Evolutionary conservation across 2,329 filamentous ascomycete species (phyloP).

Genomic region (Aspergillus arachidicola): DNA sequence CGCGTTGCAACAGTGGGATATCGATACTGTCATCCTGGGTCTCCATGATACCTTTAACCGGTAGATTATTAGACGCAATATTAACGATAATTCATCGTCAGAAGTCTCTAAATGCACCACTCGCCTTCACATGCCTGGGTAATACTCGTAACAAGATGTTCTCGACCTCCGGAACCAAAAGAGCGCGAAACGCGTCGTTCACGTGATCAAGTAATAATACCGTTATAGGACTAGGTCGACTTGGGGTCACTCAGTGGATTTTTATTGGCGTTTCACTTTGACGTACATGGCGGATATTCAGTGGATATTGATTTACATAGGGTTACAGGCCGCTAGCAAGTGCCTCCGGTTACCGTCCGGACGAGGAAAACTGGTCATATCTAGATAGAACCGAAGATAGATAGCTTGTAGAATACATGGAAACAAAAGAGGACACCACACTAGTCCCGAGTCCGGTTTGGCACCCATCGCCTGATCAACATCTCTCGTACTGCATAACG

Average conservation of each 20-base stretch:
- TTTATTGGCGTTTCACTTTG: not conserved
- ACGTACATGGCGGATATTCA: not conserved
- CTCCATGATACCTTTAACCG: slow-evolving; percentile 32
- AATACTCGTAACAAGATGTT: not conserved
- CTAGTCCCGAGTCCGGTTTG: slow-evolving; percentile 72
- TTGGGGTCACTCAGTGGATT: not conserved
- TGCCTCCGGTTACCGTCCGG: not conserved
- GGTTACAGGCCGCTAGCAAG: slow-evolving; percentile 12
- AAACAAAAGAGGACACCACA: not conserved
- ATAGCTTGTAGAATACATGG: not conserved
- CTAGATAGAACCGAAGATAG: not conserved
- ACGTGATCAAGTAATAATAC: slow-evolving; percentile 37
- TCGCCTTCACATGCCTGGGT: not conserved
- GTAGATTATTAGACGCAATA: not conserved
- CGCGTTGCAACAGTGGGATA: slow-evolving; percentile 42
- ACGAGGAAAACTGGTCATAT: not conserved
- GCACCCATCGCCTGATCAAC: slow-evolving; percentile 78
- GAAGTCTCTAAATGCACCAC: not conserved
- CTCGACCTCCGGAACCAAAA: slow-evolving; percentile 11
- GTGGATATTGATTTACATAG: slow-evolving; percentile 12
- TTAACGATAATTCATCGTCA: not conserved
- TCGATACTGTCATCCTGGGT: slow-evolving; percentile 46
- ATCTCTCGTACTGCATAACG: slow-evolving; percentile 80
- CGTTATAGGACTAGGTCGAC: slow-evolving; percentile 14
- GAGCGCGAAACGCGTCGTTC: slow-evolving; percentile 35